phyloP scores from a whole-genome alignment of 140 eudicot genomes.

The Bidens hawaiensis region DNA sequence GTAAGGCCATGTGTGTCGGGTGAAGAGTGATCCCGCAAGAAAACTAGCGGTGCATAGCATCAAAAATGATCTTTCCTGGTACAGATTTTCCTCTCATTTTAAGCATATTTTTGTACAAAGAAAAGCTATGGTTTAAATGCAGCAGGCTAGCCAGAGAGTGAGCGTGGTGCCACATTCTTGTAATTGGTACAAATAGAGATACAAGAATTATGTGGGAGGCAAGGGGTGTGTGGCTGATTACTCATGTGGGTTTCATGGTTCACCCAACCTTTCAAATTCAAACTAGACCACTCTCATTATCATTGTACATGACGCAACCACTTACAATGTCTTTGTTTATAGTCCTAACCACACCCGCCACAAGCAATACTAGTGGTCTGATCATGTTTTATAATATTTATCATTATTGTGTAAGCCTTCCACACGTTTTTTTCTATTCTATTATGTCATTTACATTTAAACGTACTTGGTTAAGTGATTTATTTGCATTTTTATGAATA shows the following conservation, averaged over 20 bases:
- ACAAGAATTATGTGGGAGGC: slow-evolving; percentile 16
- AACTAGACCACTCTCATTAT: slow-evolving; percentile 15
- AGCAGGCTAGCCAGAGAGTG: background rate
- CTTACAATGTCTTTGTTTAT: slow-evolving; percentile 16
- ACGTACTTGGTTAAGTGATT: background rate
- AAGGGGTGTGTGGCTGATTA: slow-evolving; percentile 47
- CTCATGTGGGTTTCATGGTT: slow-evolving; percentile 56
- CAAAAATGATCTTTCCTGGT: slow-evolving; percentile 45
- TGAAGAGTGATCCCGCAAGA: slow-evolving; percentile 61
- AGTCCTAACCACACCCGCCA: background rate
- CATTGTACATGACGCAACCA: slow-evolving; percentile 37
- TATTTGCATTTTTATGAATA: background rate
- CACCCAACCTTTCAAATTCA: slow-evolving; percentile 41
- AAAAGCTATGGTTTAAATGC: background rate
- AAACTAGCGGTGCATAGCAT: slow-evolving; percentile 60
- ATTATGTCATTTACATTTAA: background rate
- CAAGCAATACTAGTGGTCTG: background rate
- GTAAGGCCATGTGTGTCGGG: slow-evolving; percentile 38
- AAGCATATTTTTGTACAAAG: slow-evolving; percentile 14
- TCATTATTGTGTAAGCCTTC: background rate
- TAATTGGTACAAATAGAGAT: slow-evolving; percentile 18
- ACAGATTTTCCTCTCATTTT: slow-evolving; percentile 55
- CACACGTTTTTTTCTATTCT: slow-evolving; percentile 5
- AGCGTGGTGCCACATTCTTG: background rate
- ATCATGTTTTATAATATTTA: background rate